phyloP scores from a whole-genome alignment of 441 rosid genomes.

The Oxalis stricta region DNA sequence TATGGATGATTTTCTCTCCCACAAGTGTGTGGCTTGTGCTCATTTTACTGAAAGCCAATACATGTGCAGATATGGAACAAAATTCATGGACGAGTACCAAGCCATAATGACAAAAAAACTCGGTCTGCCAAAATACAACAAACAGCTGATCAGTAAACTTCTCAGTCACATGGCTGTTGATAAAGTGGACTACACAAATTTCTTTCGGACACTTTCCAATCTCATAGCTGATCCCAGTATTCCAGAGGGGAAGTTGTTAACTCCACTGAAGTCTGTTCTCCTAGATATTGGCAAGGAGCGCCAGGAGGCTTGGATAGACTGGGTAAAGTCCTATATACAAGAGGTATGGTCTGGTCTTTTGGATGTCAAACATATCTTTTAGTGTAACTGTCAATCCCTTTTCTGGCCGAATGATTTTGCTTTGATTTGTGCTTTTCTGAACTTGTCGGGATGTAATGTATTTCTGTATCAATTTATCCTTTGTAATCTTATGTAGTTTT shows the following conservation, averaged over 20 bases:
- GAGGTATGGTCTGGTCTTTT: slow-evolving; percentile 41
- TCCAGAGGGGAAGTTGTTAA: slow-evolving; percentile 49
- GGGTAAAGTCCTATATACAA: slow-evolving; percentile 72
- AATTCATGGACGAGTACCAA: slow-evolving; percentile 96
- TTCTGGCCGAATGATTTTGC: neutral
- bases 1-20: neutral
- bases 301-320: slow-evolving; percentile 80
- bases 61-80: slow-evolving; percentile 60
- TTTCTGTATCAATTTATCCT: neutral
- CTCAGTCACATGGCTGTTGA: slow-evolving; percentile 92
- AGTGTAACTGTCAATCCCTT: neutral
- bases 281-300: slow-evolving; percentile 94
- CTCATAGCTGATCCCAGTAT: slow-evolving; percentile 58
- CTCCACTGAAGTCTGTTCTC: slow-evolving; percentile 74
- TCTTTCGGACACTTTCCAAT: slow-evolving; percentile 75
- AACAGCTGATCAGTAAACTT: slow-evolving; percentile 69
- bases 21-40: neutral
- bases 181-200: slow-evolving; percentile 95
- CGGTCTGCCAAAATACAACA: slow-evolving; percentile 86
- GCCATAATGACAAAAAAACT: slow-evolving; percentile 83
- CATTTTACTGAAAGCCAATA: neutral
- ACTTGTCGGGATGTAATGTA: too few relatives aligned
- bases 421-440: neutral
- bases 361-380: neutral
- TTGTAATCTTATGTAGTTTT: neutral